Base-by-base conservation (phyloP, 768 basidiomycete genomes). In the Tylopilus felleus region DNA sequence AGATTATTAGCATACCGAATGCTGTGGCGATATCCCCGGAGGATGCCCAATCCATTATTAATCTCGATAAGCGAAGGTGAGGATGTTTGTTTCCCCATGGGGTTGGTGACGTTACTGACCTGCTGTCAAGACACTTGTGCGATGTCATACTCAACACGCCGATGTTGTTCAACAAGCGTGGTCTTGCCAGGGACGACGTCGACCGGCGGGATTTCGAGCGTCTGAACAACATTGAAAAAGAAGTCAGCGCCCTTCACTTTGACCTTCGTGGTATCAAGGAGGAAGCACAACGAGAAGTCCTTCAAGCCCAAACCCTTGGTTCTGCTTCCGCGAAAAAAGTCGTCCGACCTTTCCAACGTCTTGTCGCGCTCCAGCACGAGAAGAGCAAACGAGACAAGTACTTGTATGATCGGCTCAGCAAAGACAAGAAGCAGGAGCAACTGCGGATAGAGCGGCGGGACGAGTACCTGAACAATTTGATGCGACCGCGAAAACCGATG, bases 51-150 rank as follows among this genome's bases (percentile, higher is more conserved):
- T 77, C 73, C 35, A 78, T 93, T 35, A 79, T 93, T 42, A 93
- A 91, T 63, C 82, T 91, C 60, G 86, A 91, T 57, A 93, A 93
- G 63, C 80, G 91, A 58, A 81, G 90, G 90, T 89, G 61, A 52
- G 79, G 28, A 27, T 40, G 36, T 33, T 21, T 16, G 8, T 19
- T 36, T 19, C 8, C 43, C 51, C 57, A 17, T 25, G 25, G 13
- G 19, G 21, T 51, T 9, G 28, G 25, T 16, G 5, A 29, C 29
- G n/a, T 21, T 16, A 40, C 3, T 14, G 21, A n/a, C n/a, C 7
- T 39, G 43, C 57, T 68, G 25, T 56, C 10, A 56, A 91, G 90
- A 60, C 82, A 87, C 57, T 69, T 93, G 21, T 83, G 79, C 65
- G 80, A 84, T 54, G 71, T 92, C 19, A 79, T 91, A 51, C 72